A percentile compares a stretch with the other conserved stretches of the same genome.
Conservation (phyloP, 306 rosid genomes). For the Ormosia semicastrata region DNA sequence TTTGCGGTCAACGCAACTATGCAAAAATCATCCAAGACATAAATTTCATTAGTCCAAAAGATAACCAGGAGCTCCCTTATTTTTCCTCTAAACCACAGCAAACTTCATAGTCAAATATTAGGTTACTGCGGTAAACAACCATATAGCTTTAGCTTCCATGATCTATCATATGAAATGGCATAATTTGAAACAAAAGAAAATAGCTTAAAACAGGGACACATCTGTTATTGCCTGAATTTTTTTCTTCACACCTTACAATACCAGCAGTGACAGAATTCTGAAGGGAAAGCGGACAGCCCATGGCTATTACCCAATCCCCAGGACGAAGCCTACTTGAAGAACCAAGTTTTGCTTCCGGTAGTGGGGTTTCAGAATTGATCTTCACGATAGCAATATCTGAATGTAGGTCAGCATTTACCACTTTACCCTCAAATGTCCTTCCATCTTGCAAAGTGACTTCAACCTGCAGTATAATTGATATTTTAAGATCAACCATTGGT, state of each 20-base stretch:
- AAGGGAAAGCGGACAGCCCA: constrained; percentile 91
- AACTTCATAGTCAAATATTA: not conserved
- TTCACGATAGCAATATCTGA: constrained; percentile 88
- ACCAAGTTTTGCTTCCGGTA: constrained; percentile 81
- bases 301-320: constrained; percentile 88
- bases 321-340: constrained; percentile 80
- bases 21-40: constrained; percentile 1
- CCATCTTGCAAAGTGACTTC: constrained; percentile 93
- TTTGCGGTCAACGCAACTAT: constrained; percentile 84
- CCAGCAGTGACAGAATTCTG: constrained; percentile 95
- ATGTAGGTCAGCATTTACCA: constrained; percentile 76
- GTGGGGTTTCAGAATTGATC: constrained; percentile 76
- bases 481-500: constrained; percentile 4
- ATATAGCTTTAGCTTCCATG: constrained; percentile 8
- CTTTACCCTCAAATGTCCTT: constrained; percentile 73
- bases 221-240: not conserved
- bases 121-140: not conserved
- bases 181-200: not conserved
- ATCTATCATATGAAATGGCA: not conserved
- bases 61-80: not conserved
- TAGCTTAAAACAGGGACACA: not conserved
- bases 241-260: constrained; percentile 69
- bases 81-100: not conserved
- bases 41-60: not conserved
- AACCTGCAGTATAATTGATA: constrained; percentile 46